phyloP scores from a whole-genome alignment of 768 basidiomycete genomes.

The Cytidiella melzeri region DNA sequence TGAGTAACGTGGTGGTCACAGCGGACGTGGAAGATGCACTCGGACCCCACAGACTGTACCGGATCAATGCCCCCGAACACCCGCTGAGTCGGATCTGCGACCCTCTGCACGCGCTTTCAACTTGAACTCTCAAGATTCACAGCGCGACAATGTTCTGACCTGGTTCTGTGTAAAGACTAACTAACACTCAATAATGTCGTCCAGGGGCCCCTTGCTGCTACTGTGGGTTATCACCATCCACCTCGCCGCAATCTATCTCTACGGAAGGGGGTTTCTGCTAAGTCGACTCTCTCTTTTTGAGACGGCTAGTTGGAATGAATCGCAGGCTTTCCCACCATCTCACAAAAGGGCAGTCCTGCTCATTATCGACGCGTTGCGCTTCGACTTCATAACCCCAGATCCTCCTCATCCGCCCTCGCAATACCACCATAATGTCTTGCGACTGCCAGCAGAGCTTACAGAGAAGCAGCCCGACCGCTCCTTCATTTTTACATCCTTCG shows the following conservation, averaged over 20 bases:
- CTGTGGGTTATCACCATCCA: constrained; percentile 65
- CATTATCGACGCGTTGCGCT: constrained; percentile 88
- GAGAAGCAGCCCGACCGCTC: constrained; percentile 59
- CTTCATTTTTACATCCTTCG: constrained; percentile 82
- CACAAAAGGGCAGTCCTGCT: constrained; percentile 79
- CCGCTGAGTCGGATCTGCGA: too few relatives aligned
- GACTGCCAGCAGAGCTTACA: constrained; percentile 71
- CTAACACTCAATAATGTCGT: constrained; percentile 4
- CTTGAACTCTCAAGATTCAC: too few relatives aligned
- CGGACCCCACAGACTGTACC: background rate
- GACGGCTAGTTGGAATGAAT: constrained; percentile 35
- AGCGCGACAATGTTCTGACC: too few relatives aligned
- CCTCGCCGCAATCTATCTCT: constrained; percentile 76
- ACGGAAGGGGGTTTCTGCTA: constrained; percentile 87
- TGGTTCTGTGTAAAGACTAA: background rate
- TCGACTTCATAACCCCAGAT: constrained; percentile 82
- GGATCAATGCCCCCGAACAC: background rate
- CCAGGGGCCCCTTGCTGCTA: constrained; percentile 24
- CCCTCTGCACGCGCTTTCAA: too few relatives aligned
- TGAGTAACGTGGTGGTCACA: background rate
- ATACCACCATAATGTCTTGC: constrained; percentile 78
- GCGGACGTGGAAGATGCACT: background rate
- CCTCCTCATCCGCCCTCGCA: constrained; percentile 56
- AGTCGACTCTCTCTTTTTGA: constrained; percentile 68
- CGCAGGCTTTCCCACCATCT: constrained; percentile 45